Conservation (phyloP, 2,329 filamentous ascomycete genomes). For the Cladorrhinum sp. region DNA sequence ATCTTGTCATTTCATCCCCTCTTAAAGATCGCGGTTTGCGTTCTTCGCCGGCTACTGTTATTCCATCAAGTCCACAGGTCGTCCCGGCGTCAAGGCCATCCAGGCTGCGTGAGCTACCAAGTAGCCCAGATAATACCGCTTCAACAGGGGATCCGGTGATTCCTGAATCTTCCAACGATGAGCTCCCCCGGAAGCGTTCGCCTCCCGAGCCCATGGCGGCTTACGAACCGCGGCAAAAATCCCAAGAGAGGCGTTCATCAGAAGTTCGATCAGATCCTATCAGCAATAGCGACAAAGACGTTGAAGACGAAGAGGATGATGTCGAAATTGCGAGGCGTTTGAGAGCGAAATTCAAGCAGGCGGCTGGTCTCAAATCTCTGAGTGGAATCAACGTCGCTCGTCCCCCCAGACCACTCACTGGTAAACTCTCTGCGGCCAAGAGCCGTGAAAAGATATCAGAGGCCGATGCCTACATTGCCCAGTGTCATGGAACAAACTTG, state of each 20-base stretch:
- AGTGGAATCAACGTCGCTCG: constrained; percentile 39
- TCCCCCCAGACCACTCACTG: constrained; percentile 30
- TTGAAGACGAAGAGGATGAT: constrained; percentile 33
- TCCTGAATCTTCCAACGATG: constrained; percentile 21
- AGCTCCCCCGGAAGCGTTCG: constrained; percentile 14
- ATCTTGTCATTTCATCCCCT: constrained; percentile 44
- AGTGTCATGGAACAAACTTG: constrained; percentile 19
- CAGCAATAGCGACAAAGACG: constrained; percentile 29
- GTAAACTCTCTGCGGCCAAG: constrained; percentile 30
- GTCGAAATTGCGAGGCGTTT: constrained; percentile 38
- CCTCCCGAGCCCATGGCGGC: constrained; percentile 36
- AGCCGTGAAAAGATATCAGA: constrained; percentile 31
- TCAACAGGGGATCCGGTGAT: constrained; percentile 20
- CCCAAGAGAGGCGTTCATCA: constrained; percentile 39
- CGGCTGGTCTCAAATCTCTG: constrained; percentile 41
- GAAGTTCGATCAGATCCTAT: constrained; percentile 25
- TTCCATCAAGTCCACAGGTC: constrained; percentile 27
- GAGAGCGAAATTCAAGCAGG: constrained; percentile 38
- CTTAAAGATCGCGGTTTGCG: constrained; percentile 48
- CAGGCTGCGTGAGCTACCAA: constrained; percentile 4
- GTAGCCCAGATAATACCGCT: constrained; percentile 15
- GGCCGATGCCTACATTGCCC: constrained; percentile 21
- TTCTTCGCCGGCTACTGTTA: constrained; percentile 38
- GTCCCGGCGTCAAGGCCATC: constrained; percentile 22
- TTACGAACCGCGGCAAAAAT: constrained; percentile 47